Percentiles rank a stretch among this genome's conserved stretches.
These are phyloP conservation scores for Escallonia herrerae DNA, from an alignment of 129 eudicot species.

Conservation along the genomic window DNA sequence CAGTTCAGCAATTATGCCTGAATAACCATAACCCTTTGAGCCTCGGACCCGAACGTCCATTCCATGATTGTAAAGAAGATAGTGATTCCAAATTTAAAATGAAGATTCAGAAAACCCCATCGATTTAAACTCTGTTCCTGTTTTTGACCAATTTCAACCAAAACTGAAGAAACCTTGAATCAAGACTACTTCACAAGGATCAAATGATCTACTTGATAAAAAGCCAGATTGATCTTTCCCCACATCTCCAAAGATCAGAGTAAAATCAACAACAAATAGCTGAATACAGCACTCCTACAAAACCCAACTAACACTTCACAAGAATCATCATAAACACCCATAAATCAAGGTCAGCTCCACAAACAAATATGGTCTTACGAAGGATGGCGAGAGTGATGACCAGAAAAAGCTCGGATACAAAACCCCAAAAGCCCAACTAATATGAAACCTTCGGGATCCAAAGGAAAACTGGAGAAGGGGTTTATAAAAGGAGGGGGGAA, in stretches of 20 bases:
- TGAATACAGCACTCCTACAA: conserved; percentile 12
- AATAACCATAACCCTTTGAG: not conserved
- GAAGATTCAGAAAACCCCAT: not conserved
- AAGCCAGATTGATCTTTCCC: conserved; percentile 1
- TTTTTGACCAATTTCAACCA: conserved; percentile 3
- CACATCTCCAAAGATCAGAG: conserved; percentile 5
- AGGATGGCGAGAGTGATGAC: not conserved
- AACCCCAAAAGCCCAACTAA: conserved; percentile 11
- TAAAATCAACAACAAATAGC: not conserved
- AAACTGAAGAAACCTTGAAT: conserved; percentile 8
- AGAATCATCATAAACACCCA: conserved; percentile 10
- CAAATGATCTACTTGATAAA: not conserved
- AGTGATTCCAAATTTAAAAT: not conserved
- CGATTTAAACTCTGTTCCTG: not conserved
- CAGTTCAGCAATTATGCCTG: conserved; percentile 1
- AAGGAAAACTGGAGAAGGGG: conserved; percentile 10
- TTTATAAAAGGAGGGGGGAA: conserved; percentile 2
- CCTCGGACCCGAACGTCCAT: conserved; percentile 5
- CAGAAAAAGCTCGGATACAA: not conserved
- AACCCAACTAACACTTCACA: not conserved
- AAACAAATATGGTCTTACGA: not conserved
- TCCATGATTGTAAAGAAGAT: conserved; percentile 1
- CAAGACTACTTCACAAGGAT: not conserved
- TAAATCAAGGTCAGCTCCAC: conserved; percentile 1
- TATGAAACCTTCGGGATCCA: not conserved